Percentiles rank a stretch among this genome's conserved stretches.
phyloP scores from a whole-genome alignment of 192 early-diverging fungal species.

The Podila epicladia region DNA sequence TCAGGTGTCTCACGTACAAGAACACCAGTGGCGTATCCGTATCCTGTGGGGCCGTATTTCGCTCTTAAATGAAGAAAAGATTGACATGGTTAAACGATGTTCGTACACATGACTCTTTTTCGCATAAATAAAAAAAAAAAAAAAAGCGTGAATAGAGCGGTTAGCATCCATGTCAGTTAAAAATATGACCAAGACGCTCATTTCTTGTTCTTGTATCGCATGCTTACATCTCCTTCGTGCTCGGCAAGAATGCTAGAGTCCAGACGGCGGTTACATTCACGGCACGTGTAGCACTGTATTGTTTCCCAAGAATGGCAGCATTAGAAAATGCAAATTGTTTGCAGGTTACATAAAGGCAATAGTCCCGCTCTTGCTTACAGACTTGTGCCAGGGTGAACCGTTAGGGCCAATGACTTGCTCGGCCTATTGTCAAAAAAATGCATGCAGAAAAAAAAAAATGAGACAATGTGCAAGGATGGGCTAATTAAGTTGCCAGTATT shows the following conservation, averaged over 20 bases:
- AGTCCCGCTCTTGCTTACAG: slow-evolving; percentile 12
- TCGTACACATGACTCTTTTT: too few relatives aligned
- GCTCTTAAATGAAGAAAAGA: neutral
- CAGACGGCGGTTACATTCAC: slow-evolving; percentile 65
- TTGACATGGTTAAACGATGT: neutral
- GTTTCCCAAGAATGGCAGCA: neutral
- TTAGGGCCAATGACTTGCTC: slow-evolving; percentile 52
- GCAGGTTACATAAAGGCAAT: neutral
- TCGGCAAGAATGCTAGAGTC: slow-evolving; percentile 64
- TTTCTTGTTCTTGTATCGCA: neutral
- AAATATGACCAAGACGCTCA: neutral
- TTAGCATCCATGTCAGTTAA: neutral
- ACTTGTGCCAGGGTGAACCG: slow-evolving; percentile 45
- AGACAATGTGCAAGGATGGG: neutral
- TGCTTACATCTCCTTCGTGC: slow-evolving; percentile 61
- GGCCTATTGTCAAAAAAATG: slow-evolving; percentile 7
- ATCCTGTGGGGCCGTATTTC: slow-evolving; percentile 65
- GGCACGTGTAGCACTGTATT: slow-evolving; percentile 27
- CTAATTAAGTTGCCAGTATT: neutral
- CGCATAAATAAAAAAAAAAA: too few relatives aligned
- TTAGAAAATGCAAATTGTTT: neutral
- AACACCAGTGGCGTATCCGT: slow-evolving; percentile 31
- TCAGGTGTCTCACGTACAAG: slow-evolving; percentile 44
- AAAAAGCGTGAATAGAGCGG: neutral
- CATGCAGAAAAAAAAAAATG: neutral